Evolutionary conservation across 2,329 filamentous ascomycete species (phyloP).

Genomic region (Akanthomyces lecanii): DNA sequence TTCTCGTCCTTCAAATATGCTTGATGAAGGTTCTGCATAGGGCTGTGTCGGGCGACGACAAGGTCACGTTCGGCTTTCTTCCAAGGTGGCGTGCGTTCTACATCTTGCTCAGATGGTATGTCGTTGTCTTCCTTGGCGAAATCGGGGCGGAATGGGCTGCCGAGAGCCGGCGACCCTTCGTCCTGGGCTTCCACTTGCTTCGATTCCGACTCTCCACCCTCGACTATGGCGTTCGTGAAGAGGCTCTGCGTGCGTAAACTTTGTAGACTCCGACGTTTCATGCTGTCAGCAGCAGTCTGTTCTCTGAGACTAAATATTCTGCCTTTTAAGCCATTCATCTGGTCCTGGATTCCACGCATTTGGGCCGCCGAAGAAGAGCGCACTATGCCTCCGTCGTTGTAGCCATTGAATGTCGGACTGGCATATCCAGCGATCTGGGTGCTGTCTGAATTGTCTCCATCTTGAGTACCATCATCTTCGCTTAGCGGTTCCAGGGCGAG

Average conservation of each 20-base stretch:
- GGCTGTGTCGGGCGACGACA: conserved; percentile 14
- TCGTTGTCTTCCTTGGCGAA: conserved; percentile 16
- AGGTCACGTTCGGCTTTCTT: neutral
- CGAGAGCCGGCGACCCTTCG: conserved; percentile 14
- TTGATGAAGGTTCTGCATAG: conserved; percentile 17
- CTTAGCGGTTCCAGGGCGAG: conserved; percentile 47
- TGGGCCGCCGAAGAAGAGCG: conserved; percentile 70
- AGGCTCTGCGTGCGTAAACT: conserved; percentile 73
- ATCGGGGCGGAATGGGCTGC: conserved; percentile 16
- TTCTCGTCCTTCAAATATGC: conserved; percentile 17
- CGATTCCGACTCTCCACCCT: conserved; percentile 25
- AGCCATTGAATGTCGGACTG: conserved; percentile 41
- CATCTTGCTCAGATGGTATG: neutral
- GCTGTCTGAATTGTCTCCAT: conserved; percentile 30
- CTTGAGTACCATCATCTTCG: conserved; percentile 44
- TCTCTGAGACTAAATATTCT: conserved; percentile 78
- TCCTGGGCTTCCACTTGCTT: conserved; percentile 18
- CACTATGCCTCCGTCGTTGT: conserved; percentile 47
- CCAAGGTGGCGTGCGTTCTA: neutral
- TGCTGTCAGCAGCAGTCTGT: conserved; percentile 71
- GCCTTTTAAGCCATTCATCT: conserved; percentile 80
- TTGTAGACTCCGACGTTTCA: conserved; percentile 72
- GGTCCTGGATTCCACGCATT: conserved; percentile 70
- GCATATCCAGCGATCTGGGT: conserved; percentile 35
- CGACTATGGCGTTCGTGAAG: conserved; percentile 62